phyloP scores from a whole-genome alignment of 192 early-diverging fungal species.

The Gryganskiella cystojenkinii region DNA sequence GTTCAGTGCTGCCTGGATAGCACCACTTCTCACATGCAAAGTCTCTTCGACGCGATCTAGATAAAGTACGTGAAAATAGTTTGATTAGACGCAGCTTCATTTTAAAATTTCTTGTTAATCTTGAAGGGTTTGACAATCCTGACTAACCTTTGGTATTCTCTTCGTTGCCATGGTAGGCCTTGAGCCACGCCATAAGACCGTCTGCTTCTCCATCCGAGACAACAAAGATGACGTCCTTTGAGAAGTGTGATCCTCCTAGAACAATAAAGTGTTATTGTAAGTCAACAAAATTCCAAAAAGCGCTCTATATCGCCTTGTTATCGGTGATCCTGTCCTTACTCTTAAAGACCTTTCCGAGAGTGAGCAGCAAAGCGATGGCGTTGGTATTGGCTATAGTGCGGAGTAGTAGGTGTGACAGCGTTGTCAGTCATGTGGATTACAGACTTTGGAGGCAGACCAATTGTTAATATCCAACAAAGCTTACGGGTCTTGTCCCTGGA shows the following conservation, averaged over 20 bases:
- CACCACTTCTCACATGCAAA: slow-evolving; percentile 69
- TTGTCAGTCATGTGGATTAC: neutral
- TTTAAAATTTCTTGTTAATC: neutral
- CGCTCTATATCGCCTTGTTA: slow-evolving; percentile 38
- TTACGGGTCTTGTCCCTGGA: slow-evolving; percentile 66
- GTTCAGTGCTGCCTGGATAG: slow-evolving; percentile 87
- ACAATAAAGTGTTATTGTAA: neutral
- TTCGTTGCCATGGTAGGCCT: slow-evolving; percentile 85
- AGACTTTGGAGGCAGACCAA: neutral
- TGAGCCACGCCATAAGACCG: slow-evolving; percentile 89
- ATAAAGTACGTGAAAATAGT: neutral
- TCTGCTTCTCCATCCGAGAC: slow-evolving; percentile 79
- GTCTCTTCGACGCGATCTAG: slow-evolving; percentile 31
- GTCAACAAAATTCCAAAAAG: slow-evolving; percentile 9
- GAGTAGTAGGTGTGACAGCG: too few relatives aligned
- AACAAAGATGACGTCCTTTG: slow-evolving; percentile 92
- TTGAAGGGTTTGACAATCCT: neutral
- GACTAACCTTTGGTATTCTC: slow-evolving; percentile 35
- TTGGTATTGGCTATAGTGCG: slow-evolving; percentile 57
- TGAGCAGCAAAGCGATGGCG: slow-evolving; percentile 57
- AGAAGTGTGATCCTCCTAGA: slow-evolving; percentile 81
- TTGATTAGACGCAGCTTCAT: too few relatives aligned
- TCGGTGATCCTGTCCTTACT: slow-evolving; percentile 66
- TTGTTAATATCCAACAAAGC: neutral
- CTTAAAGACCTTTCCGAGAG: slow-evolving; percentile 66